Evolutionary conservation across 306 rosid species (phyloP).

Genomic region (Elaeagnus macrophylla): DNA sequence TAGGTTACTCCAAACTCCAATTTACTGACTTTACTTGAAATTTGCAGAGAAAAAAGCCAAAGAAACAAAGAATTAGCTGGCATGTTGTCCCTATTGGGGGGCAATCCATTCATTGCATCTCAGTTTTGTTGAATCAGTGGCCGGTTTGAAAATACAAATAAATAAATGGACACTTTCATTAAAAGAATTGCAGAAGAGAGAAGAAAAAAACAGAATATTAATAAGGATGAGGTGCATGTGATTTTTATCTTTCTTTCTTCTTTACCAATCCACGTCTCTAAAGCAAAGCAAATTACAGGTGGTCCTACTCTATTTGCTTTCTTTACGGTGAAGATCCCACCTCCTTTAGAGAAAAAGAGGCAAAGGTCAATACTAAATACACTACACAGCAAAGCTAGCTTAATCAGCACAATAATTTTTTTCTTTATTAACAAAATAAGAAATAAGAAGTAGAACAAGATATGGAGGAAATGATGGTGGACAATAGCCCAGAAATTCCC

Average conservation of each 20-base stretch:
- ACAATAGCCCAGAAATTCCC: constrained; percentile 21
- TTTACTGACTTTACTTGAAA: too few species aligned
- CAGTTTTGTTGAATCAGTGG: too few species aligned
- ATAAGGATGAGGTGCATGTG: constrained; percentile 38
- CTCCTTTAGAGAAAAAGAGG: constrained; percentile 12
- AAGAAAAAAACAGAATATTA: constrained; percentile 11
- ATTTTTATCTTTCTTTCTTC: constrained; percentile 8
- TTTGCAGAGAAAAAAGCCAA: too few species aligned
- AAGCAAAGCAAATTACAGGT: constrained; percentile 20
- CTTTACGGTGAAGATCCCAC: constrained; percentile 12
- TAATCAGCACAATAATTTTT: neutral
- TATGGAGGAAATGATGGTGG: constrained; percentile 33
- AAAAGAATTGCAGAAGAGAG: neutral
- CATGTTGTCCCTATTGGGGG: too few species aligned
- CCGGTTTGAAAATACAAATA: too few species aligned
- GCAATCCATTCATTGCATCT: too few species aligned
- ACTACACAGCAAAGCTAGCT: neutral
- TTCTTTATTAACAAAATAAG: too few species aligned
- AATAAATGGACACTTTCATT: neutral
- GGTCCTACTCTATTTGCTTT: constrained; percentile 28
- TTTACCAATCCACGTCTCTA: constrained; percentile 18
- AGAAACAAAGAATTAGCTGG: too few species aligned
- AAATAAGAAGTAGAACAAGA: constrained; percentile 10
- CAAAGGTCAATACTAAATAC: constrained; percentile 12
- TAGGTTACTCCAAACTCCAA: too few species aligned